phyloP scores from a whole-genome alignment of 306 rosid species.

The Lotus japonicus region DNA sequence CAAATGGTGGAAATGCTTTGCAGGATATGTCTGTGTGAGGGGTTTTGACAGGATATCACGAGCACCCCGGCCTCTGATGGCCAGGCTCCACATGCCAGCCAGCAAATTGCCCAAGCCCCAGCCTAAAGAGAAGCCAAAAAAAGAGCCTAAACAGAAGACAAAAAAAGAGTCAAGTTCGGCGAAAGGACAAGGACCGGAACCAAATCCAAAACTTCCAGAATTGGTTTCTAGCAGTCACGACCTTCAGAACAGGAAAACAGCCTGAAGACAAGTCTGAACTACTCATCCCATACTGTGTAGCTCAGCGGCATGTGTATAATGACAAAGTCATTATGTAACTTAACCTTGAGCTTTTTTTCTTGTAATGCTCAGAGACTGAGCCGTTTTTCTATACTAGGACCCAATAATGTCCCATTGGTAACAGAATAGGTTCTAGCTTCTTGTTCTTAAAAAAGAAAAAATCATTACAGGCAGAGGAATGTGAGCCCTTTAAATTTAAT shows the following conservation, averaged over 20 bases:
- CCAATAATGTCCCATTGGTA: conserved; percentile 17
- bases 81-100: conserved; percentile 77
- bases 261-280: conserved; percentile 17
- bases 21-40: conserved; percentile 86
- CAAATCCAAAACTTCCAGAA: conserved; percentile 8
- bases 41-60: conserved; percentile 65
- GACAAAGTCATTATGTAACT: conserved; percentile 19
- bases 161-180: conserved; percentile 19
- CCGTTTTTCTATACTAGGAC: conserved; percentile 25
- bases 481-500: conserved; percentile 9
- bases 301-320: conserved; percentile 17
- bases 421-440: conserved; percentile 13
- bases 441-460: not conserved
- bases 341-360: conserved; percentile 1
- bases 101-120: conserved; percentile 46
- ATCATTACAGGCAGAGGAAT: not conserved
- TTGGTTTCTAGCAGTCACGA: conserved; percentile 12
- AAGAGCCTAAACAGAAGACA: conserved; percentile 26
- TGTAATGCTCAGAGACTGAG: conserved; percentile 19
- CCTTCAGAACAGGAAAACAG: conserved; percentile 12
- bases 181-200: not conserved
- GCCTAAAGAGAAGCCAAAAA: conserved; percentile 22
- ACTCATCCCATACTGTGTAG: conserved; percentile 22
- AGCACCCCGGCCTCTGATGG: conserved; percentile 76
- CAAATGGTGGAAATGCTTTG: conserved; percentile 18